phyloP scores from a whole-genome alignment of 2,329 filamentous ascomycete species.

The Akanthomyces muscarius region DNA sequence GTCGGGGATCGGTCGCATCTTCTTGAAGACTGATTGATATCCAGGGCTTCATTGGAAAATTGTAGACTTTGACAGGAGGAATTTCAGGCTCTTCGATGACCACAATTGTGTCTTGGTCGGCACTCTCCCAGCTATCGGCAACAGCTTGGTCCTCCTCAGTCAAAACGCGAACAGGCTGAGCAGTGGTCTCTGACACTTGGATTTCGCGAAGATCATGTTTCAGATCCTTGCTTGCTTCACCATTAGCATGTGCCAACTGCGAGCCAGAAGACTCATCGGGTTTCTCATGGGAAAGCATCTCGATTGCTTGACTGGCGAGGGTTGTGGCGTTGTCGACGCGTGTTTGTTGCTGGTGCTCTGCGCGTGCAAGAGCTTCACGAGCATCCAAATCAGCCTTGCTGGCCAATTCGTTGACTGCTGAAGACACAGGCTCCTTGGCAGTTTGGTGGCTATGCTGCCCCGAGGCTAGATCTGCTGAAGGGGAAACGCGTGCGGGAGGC shows the following conservation, averaged over 20 bases:
- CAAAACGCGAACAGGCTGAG: constrained; percentile 45
- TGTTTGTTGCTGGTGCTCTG: constrained; percentile 46
- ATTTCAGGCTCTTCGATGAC: constrained; percentile 63
- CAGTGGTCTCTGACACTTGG: constrained; percentile 22
- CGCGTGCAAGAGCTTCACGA: constrained; percentile 60
- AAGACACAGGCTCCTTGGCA: constrained; percentile 62
- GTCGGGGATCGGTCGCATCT: constrained; percentile 50
- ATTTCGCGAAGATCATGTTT: constrained; percentile 41
- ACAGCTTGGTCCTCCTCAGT: constrained; percentile 56
- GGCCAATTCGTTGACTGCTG: constrained; percentile 65
- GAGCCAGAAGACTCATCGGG: constrained; percentile 34
- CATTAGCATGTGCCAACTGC: constrained; percentile 41
- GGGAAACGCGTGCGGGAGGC: constrained; percentile 26
- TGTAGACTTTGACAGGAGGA: constrained; percentile 74
- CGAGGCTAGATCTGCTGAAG: constrained; percentile 28
- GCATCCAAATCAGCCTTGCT: constrained; percentile 49
- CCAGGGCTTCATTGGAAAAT: constrained; percentile 96
- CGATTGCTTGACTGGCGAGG: not conserved
- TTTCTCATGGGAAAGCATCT: constrained; percentile 20
- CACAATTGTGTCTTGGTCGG: constrained; percentile 65
- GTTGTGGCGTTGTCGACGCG: constrained; percentile 44
- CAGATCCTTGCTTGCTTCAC: constrained; percentile 47
- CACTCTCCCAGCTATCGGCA: constrained; percentile 90
- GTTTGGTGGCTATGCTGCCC: constrained; percentile 22
- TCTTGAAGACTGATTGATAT: constrained; percentile 77